phyloP scores from a whole-genome alignment of 768 basidiomycete species.

The Naganishia onofrii region DNA sequence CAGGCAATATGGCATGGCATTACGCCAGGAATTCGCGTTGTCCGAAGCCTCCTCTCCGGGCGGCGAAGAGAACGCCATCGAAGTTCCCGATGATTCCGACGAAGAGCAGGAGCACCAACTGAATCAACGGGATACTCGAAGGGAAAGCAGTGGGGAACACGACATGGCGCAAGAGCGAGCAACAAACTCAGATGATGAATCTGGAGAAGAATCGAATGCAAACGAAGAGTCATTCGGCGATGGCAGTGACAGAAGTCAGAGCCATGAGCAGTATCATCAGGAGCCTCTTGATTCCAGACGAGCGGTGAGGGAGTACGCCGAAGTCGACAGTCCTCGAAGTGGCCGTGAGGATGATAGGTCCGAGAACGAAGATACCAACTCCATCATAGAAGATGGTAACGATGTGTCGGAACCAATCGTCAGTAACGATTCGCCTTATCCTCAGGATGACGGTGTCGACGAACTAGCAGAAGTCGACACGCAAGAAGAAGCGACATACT shows the following conservation, averaged over 20 bases:
- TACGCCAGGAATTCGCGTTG: too few relatives aligned
- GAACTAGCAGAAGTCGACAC: constrained; percentile 11
- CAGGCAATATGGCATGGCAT: neutral
- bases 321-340: neutral
- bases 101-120: neutral
- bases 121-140: neutral
- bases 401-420: neutral
- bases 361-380: neutral
- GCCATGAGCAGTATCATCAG: neutral
- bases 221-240: neutral
- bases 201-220: neutral
- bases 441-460: neutral
- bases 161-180: neutral
- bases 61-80: neutral
- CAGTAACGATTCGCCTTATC: neutral
- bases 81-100: constrained; percentile 5
- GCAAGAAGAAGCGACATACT: neutral
- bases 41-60: neutral
- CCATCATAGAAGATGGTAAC: neutral
- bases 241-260: neutral
- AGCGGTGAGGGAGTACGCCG: neutral
- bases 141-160: neutral
- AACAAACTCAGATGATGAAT: neutral
- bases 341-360: neutral
- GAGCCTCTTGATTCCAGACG: neutral